Evolutionary conservation across 2,329 filamentous ascomycete genomes (phyloP).

Genomic region (Fusarium illudens): DNA sequence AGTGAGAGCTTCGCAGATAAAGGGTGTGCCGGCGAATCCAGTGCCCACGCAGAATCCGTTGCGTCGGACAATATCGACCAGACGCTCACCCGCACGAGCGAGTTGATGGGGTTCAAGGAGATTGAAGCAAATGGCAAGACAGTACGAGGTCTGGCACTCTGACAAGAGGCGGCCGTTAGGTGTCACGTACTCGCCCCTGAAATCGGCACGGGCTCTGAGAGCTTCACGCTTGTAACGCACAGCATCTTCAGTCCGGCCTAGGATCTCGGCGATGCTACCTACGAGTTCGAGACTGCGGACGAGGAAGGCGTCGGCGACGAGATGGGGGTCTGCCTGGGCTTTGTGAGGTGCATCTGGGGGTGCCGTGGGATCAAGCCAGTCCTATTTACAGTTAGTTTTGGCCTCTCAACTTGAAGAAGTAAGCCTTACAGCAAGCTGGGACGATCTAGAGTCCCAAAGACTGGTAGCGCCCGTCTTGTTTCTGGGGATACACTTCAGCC

Average conservation of each 20-base stretch:
- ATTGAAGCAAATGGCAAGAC: conserved; percentile 35
- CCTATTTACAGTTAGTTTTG: conserved; percentile 43
- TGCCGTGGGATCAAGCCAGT: conserved; percentile 60
- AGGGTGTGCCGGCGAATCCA: conserved; percentile 52
- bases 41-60: conserved; percentile 36
- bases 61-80: conserved; percentile 26
- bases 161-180: conserved; percentile 32
- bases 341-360: conserved; percentile 51
- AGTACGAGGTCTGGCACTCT: conserved; percentile 37
- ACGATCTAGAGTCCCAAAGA: conserved; percentile 48
- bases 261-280: conserved; percentile 44
- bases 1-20: conserved; percentile 34
- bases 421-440: conserved; percentile 32
- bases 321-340: conserved; percentile 50
- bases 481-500: conserved; percentile 48
- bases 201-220: conserved; percentile 20
- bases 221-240: conserved; percentile 24
- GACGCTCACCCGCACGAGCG: conserved; percentile 16
- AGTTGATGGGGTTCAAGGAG: conserved; percentile 16
- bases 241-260: conserved; percentile 40
- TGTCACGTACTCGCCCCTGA: conserved; percentile 35
- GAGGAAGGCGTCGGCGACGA: conserved; percentile 59
- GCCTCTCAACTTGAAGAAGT: accelerated
- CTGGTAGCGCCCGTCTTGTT: conserved; percentile 46
- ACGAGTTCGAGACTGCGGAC: conserved; percentile 53